Evolutionary conservation across 2,329 filamentous ascomycete species (phyloP), one percentile per base, ranked within the genome.

Genomic region (Colletotrichum sp.): DNA sequence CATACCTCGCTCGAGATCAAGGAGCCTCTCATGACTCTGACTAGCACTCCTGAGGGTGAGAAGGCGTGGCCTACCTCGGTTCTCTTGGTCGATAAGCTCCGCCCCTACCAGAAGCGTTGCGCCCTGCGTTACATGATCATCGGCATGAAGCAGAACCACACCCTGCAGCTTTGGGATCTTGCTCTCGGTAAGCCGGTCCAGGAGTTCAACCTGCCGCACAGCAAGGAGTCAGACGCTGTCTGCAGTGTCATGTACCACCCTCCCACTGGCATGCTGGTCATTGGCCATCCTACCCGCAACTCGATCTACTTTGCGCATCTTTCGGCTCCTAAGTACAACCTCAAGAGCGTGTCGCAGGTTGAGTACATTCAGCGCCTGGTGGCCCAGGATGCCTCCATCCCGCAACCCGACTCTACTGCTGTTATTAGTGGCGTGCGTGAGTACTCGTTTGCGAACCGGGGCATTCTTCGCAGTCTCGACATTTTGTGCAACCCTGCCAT

Each of bases 111-210:
- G 87, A 98, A 97, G 87, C 94, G 95, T 76, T 94, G 95, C 82
- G 96, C 98, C 64, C 90, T 98, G 78, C 93, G 97, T 77, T 99
- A 99, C 87, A 94, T 99, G 88, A 94, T 99, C 83, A 95, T 99
- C 78, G 97, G 97, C 81, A 95, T 99, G 92, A 98, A 99, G 88
- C 97, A 99, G 85, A 99, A 99, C 86, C 97, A 99, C 87, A 98
- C 96, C 72, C 92, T 99, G 77, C 98, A 99, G 88, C 92, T 99
- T 60, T 99, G 97, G 98, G 97, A 99, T 88, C 93, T 99, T 82
- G 96, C 95, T 57, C 93, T 99, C 39, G 95, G 94, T 79, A 98
- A 98, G 86, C 95, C 96, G 34, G 97, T 99, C 49, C 96, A 99
- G 84, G 97, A 99, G 87, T 94, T 99, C 84, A 97, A 98, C 84